Evolutionary conservation across 768 basidiomycete species (phyloP), one percentile per base, ranked within the genome.

Genomic region (Mrakia blollopis): DNA sequence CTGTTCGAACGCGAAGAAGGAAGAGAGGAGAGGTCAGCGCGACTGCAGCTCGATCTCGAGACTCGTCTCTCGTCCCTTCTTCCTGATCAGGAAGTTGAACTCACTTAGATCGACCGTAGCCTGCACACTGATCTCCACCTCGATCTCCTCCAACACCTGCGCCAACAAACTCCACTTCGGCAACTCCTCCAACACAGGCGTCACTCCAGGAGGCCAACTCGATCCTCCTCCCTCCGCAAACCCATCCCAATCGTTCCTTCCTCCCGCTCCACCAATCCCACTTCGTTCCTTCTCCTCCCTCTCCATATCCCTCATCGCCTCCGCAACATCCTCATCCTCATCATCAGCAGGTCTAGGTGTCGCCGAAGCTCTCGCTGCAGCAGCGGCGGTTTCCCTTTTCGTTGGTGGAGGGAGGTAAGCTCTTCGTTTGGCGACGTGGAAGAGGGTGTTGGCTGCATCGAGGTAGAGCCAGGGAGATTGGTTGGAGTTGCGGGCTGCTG

Each of bases 151-250:
- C 62, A 99, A 83, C 0, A 95, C 87, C n/a, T 93, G 91, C 0
- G 90, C 87, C 18, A 99, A 84, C 11, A 95, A 82, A 75, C 87
- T 87, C 96, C 97, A 98, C 82, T 99, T 99, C 0, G 95, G 95
- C 62, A 92, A 87, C 81, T 98, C 97, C 83, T 98, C 97, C 32
- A 98, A 86, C 0, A 94, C 88, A 0, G 93, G 92, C 63, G 93
- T 89, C 83, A 95, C 89, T 0, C 89, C 90, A 14, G 88, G 86
- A 0, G 94, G 92, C 30, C 77, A 78, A 2, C 32, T 83, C 81
- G 5, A 87, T 86, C 47, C 87, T 84, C 52, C 80, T 82, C 80
- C 47, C 47, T 50, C 47, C 3, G 47, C 72, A 79, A 76, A 75
- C 52, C 63, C 67, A 21, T 73, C 62, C 57, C 78, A 74, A n/a